A percentile compares a stretch with the other conserved stretches of the same genome.
Conservation (phyloP, 148 eudicot species). For the Camellia lanceoleosa region DNA sequence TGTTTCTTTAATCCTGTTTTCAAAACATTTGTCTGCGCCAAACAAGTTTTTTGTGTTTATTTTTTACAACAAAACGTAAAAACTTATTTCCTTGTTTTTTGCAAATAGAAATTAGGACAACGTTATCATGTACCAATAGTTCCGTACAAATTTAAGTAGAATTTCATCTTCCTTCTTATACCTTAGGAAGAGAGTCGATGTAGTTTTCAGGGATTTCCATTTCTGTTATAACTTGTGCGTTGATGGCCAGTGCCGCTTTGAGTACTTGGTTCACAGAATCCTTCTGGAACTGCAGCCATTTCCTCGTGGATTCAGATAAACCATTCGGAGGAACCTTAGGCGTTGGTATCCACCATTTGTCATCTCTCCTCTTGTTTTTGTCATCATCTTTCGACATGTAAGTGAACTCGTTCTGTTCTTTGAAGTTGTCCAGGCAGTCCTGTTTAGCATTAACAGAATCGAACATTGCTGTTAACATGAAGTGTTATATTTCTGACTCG, state of each 20-base stretch:
- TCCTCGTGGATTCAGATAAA: slow-evolving; percentile 49
- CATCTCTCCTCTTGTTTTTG: slow-evolving; percentile 34
- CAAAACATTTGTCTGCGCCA: no score
- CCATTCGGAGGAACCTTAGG: slow-evolving; percentile 67
- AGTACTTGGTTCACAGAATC: slow-evolving; percentile 71
- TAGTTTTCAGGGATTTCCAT: slow-evolving; percentile 75
- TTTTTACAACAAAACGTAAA: no score
- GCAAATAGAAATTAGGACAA: neutral
- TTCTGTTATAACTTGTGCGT: slow-evolving; percentile 64
- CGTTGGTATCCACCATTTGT: slow-evolving; percentile 84
- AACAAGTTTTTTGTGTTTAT: no score
- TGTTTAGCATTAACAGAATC: slow-evolving; percentile 19
- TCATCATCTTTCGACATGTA: slow-evolving; percentile 56
- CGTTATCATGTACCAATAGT: neutral
- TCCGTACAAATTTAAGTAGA: neutral
- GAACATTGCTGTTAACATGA: neutral
- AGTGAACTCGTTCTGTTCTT: slow-evolving; percentile 63
- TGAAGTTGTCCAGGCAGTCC: slow-evolving; percentile 67
- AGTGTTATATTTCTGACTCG: neutral
- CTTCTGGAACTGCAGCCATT: slow-evolving; percentile 67
- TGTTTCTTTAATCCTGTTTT: no score
- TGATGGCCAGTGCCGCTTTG: slow-evolving; percentile 83
- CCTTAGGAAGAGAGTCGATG: slow-evolving; percentile 76
- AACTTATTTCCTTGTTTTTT: no score
- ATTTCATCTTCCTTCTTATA: slow-evolving; percentile 11